These are phyloP conservation scores for Dendrocalamus sinicus DNA, from an alignment of 176 grass and related monocot species.

Conservation along the genomic window DNA sequence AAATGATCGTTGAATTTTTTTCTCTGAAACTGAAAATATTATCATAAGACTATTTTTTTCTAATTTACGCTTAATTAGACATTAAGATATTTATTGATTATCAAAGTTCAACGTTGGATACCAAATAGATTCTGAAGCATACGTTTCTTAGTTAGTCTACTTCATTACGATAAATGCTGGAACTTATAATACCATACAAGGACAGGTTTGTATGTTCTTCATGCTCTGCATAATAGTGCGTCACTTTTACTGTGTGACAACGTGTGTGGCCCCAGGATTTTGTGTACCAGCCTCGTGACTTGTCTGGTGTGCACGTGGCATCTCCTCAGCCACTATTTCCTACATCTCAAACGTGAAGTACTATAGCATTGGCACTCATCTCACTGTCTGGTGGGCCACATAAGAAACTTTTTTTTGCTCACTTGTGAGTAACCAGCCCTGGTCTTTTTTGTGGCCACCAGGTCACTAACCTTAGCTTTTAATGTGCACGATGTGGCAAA, in stretches of 20 bases:
- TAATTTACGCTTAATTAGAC: not conserved
- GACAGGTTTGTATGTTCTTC: not conserved
- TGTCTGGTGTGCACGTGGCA: conserved; percentile 55
- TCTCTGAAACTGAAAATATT: not conserved
- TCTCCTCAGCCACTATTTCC: conserved; percentile 30
- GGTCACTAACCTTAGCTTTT: not conserved
- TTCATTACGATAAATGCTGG: not conserved
- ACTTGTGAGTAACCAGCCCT: not conserved
- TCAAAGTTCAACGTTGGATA: not conserved
- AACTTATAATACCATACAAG: not conserved
- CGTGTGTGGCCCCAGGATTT: conserved; percentile 42
- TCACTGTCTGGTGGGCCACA: conserved; percentile 27
- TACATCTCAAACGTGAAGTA: conserved; percentile 12
- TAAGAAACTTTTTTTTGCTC: not conserved
- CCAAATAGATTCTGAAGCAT: not conserved
- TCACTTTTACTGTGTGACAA: conserved; percentile 33
- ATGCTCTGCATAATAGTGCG: not conserved
- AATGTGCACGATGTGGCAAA: not conserved
- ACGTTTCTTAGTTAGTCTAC: not conserved
- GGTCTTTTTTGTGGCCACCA: not conserved
- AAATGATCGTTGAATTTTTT: not conserved
- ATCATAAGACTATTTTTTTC: not conserved
- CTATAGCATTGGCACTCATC: not conserved
- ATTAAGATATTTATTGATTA: not conserved
- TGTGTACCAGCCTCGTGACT: conserved; percentile 34